phyloP scores from a whole-genome alignment of 2,329 filamentous ascomycete genomes.

The Septoria petroselini region DNA sequence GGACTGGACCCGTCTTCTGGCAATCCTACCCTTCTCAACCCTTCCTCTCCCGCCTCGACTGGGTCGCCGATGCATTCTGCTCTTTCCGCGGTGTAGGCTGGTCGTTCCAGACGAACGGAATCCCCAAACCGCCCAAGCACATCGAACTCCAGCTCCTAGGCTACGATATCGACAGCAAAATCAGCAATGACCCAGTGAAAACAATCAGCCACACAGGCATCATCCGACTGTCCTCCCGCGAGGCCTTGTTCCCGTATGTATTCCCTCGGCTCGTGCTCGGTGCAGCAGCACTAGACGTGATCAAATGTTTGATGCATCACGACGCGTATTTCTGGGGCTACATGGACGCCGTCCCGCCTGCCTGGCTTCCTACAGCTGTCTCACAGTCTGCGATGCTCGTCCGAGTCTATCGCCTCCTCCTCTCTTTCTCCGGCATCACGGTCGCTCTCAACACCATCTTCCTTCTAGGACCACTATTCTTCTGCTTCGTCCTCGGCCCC shows the following conservation, averaged over 20 bases:
- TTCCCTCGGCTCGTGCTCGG: conserved; percentile 48
- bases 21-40: conserved; percentile 50
- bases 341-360: conserved; percentile 38
- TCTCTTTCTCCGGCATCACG: conserved; percentile 58
- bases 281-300: conserved; percentile 67
- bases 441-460: conserved; percentile 61
- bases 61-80: conserved; percentile 56
- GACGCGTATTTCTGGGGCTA: conserved; percentile 72
- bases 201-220: conserved; percentile 37
- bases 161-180: conserved; percentile 25
- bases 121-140: conserved; percentile 43
- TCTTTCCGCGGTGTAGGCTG: conserved; percentile 60
- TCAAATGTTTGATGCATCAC: conserved; percentile 65
- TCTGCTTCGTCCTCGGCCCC: conserved; percentile 57
- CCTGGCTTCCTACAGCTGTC: conserved; percentile 45
- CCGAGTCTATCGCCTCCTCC: conserved; percentile 54
- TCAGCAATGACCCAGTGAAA: conserved; percentile 7
- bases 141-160: conserved; percentile 41
- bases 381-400: conserved; percentile 47
- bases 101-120: conserved; percentile 55
- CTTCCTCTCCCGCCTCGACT: conserved; percentile 55
- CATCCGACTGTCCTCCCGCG: conserved; percentile 37
- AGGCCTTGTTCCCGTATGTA: conserved; percentile 38
- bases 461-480: conserved; percentile 59
- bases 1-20: conserved; percentile 45